These are phyloP conservation scores for Triticum timopheevii DNA, from an alignment of 176 grass and related monocot genomes.

Conservation along the genomic window DNA sequence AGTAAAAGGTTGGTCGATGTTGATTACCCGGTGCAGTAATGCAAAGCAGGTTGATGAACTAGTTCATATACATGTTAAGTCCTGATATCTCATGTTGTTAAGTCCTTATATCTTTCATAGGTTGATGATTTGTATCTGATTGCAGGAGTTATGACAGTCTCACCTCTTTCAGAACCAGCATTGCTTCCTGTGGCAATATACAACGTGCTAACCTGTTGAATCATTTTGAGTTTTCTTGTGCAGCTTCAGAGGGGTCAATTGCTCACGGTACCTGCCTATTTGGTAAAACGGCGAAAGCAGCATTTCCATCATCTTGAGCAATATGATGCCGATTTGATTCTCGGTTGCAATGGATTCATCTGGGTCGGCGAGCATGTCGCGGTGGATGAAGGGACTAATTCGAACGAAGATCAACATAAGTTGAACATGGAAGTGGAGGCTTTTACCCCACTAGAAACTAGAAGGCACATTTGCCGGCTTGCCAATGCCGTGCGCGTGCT, in stretches of 20 bases:
- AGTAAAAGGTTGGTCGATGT: neutral
- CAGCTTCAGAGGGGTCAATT: conserved; percentile 90
- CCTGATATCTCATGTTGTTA: neutral
- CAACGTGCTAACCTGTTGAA: neutral
- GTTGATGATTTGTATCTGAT: neutral
- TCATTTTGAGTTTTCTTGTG: conserved; percentile 1
- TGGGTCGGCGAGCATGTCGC: conserved; percentile 84
- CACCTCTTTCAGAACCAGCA: neutral
- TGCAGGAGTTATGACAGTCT: neutral
- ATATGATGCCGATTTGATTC: conserved; percentile 71
- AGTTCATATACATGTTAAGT: neutral
- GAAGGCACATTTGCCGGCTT: conserved; percentile 71
- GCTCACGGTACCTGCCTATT: conserved; percentile 69
- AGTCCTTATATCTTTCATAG: neutral
- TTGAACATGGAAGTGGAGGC: conserved; percentile 6
- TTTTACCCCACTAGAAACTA: conserved; percentile 59
- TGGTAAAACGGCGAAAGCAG: conserved; percentile 73
- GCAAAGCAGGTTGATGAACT: neutral
- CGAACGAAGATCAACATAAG: conserved; percentile 32
- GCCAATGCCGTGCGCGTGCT: conserved; percentile 71
- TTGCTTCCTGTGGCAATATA: neutral
- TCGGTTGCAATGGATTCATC: conserved; percentile 84
- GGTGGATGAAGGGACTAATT: conserved; percentile 32
- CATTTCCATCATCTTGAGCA: conserved; percentile 81
- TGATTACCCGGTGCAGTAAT: conserved; percentile 22